Percentiles rank a stretch among this genome's conserved stretches.
Conservation (phyloP, 257 asterid species). For the Solanum ahanhuiri region DNA sequence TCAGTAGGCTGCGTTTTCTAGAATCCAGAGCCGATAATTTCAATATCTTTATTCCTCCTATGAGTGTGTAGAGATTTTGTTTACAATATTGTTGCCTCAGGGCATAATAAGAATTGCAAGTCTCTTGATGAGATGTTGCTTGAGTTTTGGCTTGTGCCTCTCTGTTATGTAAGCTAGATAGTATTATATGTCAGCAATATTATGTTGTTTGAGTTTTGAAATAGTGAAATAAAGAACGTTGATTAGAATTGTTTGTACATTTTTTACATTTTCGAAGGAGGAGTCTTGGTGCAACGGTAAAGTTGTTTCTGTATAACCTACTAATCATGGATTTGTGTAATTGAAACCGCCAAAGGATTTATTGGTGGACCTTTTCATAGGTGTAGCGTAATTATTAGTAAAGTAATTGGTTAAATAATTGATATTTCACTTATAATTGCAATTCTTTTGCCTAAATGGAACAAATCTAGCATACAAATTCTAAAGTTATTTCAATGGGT, state of each 20-base stretch:
- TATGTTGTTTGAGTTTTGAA: background rate
- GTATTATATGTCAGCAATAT: background rate
- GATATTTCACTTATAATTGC: background rate
- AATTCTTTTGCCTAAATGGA: background rate
- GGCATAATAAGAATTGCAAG: background rate
- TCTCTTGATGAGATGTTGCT: background rate
- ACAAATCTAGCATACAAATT: background rate
- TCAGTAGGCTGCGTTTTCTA: background rate
- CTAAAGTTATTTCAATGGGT: background rate
- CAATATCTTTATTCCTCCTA: background rate
- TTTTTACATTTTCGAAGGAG: background rate
- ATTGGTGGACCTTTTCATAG: background rate
- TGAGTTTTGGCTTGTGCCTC: background rate
- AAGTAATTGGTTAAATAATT: background rate
- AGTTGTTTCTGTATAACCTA: background rate
- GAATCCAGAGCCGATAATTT: background rate
- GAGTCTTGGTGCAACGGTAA: rapidly evolving
- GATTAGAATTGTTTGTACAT: background rate
- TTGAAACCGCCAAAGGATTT: background rate
- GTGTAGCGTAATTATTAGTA: background rate
- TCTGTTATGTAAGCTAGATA: background rate
- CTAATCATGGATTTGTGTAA: rapidly evolving
- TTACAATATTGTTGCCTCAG: background rate
- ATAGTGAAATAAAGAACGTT: background rate
- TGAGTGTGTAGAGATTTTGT: background rate